phyloP scores from a whole-genome alignment of 352 stramenopile genomes.

The Globisporangium barbulae region DNA sequence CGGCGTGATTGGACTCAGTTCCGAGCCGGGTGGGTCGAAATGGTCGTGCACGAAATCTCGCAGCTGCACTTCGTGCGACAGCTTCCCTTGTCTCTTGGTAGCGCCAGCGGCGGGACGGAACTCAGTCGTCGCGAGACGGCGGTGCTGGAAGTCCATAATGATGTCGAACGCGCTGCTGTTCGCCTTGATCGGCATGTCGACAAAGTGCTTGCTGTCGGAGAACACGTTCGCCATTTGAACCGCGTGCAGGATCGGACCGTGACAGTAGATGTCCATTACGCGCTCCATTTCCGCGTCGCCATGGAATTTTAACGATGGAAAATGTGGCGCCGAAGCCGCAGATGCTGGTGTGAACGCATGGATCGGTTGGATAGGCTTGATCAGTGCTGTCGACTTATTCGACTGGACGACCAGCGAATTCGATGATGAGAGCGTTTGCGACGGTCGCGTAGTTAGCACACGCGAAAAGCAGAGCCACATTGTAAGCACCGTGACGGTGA shows the following conservation, averaged over 20 bases:
- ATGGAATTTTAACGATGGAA: conserved; percentile 23
- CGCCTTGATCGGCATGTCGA: conserved; percentile 90
- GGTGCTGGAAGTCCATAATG: conserved; percentile 63
- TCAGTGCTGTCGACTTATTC: not conserved
- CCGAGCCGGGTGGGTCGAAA: conserved; percentile 75
- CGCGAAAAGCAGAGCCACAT: not conserved
- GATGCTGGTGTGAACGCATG: not conserved
- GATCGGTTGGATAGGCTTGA: not conserved
- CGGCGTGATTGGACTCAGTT: conserved; percentile 67
- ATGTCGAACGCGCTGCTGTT: conserved; percentile 74
- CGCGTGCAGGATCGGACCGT: conserved; percentile 56
- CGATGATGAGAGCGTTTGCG: not conserved
- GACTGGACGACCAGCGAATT: not conserved
- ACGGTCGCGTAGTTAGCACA: not conserved
- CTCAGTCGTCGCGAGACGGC: conserved; percentile 50
- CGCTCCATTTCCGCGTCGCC: conserved; percentile 48
- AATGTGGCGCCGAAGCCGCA: not conserved
- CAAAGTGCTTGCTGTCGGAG: conserved; percentile 90
- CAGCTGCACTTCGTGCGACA: conserved; percentile 39
- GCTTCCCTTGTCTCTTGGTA: not conserved
- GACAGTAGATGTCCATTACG: conserved; percentile 76
- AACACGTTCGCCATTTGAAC: conserved; percentile 80
- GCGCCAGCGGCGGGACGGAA: conserved; percentile 21
- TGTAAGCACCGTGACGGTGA: not conserved
- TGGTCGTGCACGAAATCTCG: conserved; percentile 72